Evolutionary conservation across 192 early-diverging fungal species (phyloP).

Genomic region (Dispira parvispora): DNA sequence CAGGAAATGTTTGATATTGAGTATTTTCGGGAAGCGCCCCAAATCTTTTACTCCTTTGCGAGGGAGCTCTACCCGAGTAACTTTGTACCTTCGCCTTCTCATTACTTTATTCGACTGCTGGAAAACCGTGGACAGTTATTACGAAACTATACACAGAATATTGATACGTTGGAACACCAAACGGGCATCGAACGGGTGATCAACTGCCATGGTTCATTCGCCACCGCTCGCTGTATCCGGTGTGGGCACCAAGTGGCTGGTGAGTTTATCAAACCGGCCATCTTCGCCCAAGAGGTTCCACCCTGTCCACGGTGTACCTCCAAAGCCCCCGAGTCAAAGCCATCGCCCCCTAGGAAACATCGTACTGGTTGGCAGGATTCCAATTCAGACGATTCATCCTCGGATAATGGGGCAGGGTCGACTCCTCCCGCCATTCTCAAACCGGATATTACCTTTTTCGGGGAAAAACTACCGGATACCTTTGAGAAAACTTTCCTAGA

Average conservation of each 20-base stretch:
- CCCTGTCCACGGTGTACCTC: conserved; percentile 54
- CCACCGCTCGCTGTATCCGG: conserved; percentile 73
- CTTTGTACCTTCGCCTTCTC: conserved; percentile 70
- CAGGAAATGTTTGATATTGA: conserved; percentile 93
- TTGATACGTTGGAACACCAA: conserved; percentile 83
- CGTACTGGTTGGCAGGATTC: conserved; percentile 15
- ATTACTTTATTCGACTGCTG: conserved; percentile 75
- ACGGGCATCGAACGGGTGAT: conserved; percentile 67
- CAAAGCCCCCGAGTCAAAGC: background rate
- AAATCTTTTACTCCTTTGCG: conserved; percentile 94
- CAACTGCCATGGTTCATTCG: conserved; percentile 96
- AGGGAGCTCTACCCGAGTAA: conserved; percentile 80
- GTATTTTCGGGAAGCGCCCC: conserved; percentile 70
- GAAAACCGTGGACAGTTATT: conserved; percentile 73
- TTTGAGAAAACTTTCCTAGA: conserved; percentile 55
- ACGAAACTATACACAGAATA: conserved; percentile 96
- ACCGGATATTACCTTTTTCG: conserved; percentile 96
- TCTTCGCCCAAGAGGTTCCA: conserved; percentile 57
- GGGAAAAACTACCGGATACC: conserved; percentile 69
- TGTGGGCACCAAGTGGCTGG: conserved; percentile 66
- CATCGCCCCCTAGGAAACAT: background rate
- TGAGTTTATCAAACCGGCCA: conserved; percentile 59
- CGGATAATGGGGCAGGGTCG: conserved; percentile 24
- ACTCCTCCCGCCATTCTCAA: conserved; percentile 54
- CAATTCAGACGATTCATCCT: conserved; percentile 31